phyloP scores from a whole-genome alignment of 768 basidiomycete species.

The Leccinum arenicola region DNA sequence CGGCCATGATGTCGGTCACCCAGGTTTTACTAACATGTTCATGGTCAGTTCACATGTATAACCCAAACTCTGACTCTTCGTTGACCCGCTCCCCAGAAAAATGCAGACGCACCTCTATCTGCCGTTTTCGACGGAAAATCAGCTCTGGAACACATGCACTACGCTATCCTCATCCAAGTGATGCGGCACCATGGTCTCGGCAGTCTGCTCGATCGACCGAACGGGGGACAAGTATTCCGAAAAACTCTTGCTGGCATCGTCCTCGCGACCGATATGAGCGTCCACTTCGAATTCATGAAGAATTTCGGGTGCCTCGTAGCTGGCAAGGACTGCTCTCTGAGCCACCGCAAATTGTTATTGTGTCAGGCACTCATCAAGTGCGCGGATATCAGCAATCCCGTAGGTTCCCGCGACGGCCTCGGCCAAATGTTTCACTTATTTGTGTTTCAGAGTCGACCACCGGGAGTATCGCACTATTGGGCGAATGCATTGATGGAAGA shows the following conservation, averaged over 20 bases:
- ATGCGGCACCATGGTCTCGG: conserved; percentile 80
- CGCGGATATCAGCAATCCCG: conserved; percentile 98
- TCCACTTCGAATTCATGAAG: conserved; percentile 82
- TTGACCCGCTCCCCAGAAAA: conserved; percentile 59
- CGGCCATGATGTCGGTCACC: conserved; percentile 97
- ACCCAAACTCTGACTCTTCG: neutral
- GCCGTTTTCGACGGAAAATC: conserved; percentile 87
- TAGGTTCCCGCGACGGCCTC: conserved; percentile 40
- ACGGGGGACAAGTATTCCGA: conserved; percentile 49
- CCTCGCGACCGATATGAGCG: conserved; percentile 92
- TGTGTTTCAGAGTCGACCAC: conserved; percentile 74
- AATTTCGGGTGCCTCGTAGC: conserved; percentile 52
- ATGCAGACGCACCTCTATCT: conserved; percentile 86
- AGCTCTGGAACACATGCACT: conserved; percentile 91
- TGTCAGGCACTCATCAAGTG: conserved; percentile 96
- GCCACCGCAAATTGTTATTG: conserved; percentile 59
- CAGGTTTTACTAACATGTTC: conserved; percentile 90
- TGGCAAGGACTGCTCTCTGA: conserved; percentile 38
- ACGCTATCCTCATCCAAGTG: conserved; percentile 71
- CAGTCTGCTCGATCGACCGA: conserved; percentile 57
- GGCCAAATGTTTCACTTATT: conserved; percentile 7
- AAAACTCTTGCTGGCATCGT: conserved; percentile 79
- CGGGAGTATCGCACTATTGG: conserved; percentile 91
- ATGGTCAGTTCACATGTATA: conserved; percentile 58
- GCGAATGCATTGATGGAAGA: conserved; percentile 84